Base-by-base conservation (phyloP, 73 alveolate genomes). In the Paramecium bursaria region DNA sequence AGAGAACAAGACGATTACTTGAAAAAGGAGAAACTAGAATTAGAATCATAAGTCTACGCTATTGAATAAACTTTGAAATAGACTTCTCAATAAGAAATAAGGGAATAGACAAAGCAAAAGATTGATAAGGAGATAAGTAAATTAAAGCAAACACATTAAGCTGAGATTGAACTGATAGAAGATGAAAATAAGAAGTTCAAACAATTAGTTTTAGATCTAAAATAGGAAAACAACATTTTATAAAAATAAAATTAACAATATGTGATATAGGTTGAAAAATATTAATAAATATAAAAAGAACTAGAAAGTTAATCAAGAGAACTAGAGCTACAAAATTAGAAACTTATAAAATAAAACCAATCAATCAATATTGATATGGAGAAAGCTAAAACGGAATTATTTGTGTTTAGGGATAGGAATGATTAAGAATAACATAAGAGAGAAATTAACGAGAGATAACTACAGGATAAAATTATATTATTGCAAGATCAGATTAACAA, bases 1-100 rank as follows among this genome's bases (percentile, higher is more conserved):
- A 67, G 44, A 42, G 82, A 67, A 39, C 11, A 67, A 21, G 82
- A 67, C 21, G 76, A 57, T 17, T 57, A 30, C 21, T 25, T 67
- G 19, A 67, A 42, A 29, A 67, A 67, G 44, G 82, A 67, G 35
- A 67, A 57, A 67, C 22, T 67, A 19, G 82, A 67, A 35, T 67
- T 39, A 39, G 82, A 67, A 35, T 67, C 82, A 39, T 67, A 67
- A 19, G 44, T 67, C 21, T 67, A 35, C 44, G 82, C 82, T 19
- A 21, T 67, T 9, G 82, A 67, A 39, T 67, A 67, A 67, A 67
- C 82, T 17, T 11, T 67, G 7, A 67, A 67, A 67, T 67, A 67
- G 44, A 35, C 60, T 39, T 39, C 27, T 67, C 33, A 39, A 35
- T 19, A 67, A 22, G 82, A 67, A 17, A 57, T 42, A 31, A 67